phyloP scores from a whole-genome alignment of 352 stramenopile genomes.

The Globisporangium middletonii region DNA sequence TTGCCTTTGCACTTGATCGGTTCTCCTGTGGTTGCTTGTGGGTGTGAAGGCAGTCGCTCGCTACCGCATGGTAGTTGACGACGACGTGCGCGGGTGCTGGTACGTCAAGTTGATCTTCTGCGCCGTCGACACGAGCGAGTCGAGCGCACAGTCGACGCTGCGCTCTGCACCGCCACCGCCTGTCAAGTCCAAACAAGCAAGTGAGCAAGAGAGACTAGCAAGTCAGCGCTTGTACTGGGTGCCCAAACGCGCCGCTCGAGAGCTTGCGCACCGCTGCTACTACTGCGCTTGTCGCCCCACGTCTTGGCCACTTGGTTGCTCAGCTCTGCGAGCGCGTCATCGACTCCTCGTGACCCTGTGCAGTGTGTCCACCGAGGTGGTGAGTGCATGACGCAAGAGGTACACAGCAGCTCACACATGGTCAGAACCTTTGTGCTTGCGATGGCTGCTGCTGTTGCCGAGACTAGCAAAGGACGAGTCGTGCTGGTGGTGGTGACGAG shows the following conservation, averaged over 20 bases:
- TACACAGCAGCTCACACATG: background rate
- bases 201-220: background rate
- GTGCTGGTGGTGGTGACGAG: conserved; percentile 23
- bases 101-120: conserved; percentile 56
- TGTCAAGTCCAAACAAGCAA: background rate
- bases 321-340: conserved; percentile 57
- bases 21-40: background rate
- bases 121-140: conserved; percentile 54
- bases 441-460: conserved; percentile 8
- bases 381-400: background rate
- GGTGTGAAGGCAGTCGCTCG: background rate
- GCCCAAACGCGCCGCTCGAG: background rate
- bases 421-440: conserved; percentile 19
- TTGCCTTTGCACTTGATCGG: conserved; percentile 12
- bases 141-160: conserved; percentile 43
- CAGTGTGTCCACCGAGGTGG: background rate
- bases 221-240: background rate
- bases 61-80: background rate
- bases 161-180: conserved; percentile 15
- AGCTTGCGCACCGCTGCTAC: background rate
- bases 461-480: conserved; percentile 16
- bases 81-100: conserved; percentile 10
- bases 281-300: conserved; percentile 25
- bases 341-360: conserved; percentile 31
- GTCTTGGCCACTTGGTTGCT: conserved; percentile 41